Base-by-base conservation (phyloP, 768 basidiomycete species). In the Pholiota microspora region DNA sequence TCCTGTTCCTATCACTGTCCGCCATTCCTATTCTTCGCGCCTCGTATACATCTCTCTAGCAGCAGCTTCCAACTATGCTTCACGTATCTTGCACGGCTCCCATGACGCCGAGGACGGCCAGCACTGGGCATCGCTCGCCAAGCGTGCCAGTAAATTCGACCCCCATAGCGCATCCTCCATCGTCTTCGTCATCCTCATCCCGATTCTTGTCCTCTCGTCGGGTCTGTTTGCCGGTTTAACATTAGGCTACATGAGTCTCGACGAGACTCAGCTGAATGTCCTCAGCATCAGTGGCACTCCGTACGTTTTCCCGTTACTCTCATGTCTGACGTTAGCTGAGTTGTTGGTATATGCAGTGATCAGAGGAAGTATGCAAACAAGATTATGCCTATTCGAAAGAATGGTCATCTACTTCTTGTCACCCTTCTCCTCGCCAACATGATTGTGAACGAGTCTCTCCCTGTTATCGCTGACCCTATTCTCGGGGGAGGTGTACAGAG, bases 181-280 rank as follows among this genome's bases (percentile, higher is more conserved):
- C 57, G 68, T 68, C 49, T 79, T 78, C 49, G 75, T 68, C 40
- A 63, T 73, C 40, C 85, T 94, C 71, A 93, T 94, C 40, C 93
- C 93, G 49, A 65, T 93, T 29, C 85, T 94, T 62, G 93, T 94
- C 49, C 67, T 92, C 45, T 65, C 88, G 59, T 93, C 89, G 55
- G 92, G 92, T 66, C 62, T 93, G 55, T 94, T 94, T 81, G 92
- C 92, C 78, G 90, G 94, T 70, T 76, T 94, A 60, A 95, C 94
- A 54, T 75, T 95, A 44, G 93, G 93, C 29, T 94, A 92, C 69
- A 94, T 95, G 89, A 89, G 87, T 61, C 79, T 95, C 68, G 93
- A 96, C 71, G 89, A 89, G 69, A 94, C 93, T 35, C 92, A 94
- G 77, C 81, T 96, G 38, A 86, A 88, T 65, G 94, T 96, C 2